Evolutionary conservation across 257 asterid genomes (phyloP).

Genomic region (Solanum stenotomum): DNA sequence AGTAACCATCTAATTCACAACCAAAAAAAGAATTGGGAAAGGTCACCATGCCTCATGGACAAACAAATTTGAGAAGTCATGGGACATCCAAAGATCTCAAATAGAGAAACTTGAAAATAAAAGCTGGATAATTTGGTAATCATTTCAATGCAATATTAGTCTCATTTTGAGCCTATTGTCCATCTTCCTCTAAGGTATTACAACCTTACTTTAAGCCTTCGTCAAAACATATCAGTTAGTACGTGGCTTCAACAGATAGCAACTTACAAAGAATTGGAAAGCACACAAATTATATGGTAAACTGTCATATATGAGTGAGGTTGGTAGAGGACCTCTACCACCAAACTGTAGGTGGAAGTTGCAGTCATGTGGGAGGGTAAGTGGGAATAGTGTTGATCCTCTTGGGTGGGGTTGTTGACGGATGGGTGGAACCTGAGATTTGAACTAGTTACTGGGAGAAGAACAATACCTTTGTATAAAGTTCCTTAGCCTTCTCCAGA

Average conservation of each 20-base stretch:
- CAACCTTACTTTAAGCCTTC: not conserved
- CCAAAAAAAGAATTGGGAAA: not conserved
- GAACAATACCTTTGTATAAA: slow-evolving; percentile 67
- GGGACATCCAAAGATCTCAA: not conserved
- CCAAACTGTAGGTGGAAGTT: not conserved
- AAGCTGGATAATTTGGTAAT: not conserved
- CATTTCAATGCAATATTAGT: not conserved
- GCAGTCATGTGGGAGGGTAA: not conserved
- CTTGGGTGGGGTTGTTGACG: not conserved
- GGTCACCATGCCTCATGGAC: slow-evolving; percentile 2
- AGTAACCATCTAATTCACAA: not conserved
- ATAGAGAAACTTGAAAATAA: not conserved
- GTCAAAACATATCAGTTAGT: not conserved
- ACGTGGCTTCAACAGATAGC: not conserved
- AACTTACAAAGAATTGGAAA: not conserved
- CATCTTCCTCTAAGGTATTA: not conserved
- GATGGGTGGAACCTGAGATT: slow-evolving; percentile 3
- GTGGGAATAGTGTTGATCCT: not conserved
- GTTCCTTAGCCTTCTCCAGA: slow-evolving; percentile 96
- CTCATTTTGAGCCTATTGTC: not conserved
- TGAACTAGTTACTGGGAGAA: slow-evolving; percentile 7
- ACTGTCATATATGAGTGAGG: not conserved
- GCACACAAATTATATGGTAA: not conserved
- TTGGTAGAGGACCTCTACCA: not conserved
- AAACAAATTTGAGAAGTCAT: not conserved